Evolutionary conservation across 2,329 filamentous ascomycete species (phyloP).

Genomic region (Neurospora crassa): DNA sequence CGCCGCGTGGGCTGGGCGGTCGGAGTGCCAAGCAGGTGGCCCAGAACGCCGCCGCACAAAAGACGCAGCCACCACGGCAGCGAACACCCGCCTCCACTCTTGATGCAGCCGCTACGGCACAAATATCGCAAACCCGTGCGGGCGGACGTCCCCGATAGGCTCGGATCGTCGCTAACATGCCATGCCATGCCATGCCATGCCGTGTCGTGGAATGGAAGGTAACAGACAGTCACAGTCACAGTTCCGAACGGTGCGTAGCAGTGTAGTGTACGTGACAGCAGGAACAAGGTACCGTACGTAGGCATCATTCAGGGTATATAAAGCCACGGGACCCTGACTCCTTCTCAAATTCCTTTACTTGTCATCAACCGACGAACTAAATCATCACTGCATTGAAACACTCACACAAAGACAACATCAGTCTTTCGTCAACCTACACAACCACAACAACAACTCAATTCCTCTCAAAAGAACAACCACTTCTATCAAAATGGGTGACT

Average conservation of each 20-base stretch:
- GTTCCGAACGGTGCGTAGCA: not conserved
- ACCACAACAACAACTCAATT: not conserved
- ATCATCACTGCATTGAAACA: not conserved
- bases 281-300: not conserved
- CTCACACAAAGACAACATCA: not conserved
- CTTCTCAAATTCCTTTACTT: not conserved
- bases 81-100: not conserved
- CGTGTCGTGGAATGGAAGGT: not conserved
- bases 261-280: not conserved
- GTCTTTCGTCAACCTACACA: constrained; percentile 1
- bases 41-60: not conserved
- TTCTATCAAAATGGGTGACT: constrained; percentile 13
- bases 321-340: not conserved
- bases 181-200: not conserved
- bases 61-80: not conserved
- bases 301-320: not conserved
- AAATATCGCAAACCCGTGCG: not conserved
- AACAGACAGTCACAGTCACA: not conserved
- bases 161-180: not conserved
- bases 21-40: not conserved
- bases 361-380: not conserved
- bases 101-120: not conserved
- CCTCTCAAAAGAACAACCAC: not conserved
- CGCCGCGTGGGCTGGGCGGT: not conserved
- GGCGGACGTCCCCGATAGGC: not conserved